Evolutionary conservation across 2,329 filamentous ascomycete genomes (phyloP).

Genomic region (Pleochaeta shiraiana): DNA sequence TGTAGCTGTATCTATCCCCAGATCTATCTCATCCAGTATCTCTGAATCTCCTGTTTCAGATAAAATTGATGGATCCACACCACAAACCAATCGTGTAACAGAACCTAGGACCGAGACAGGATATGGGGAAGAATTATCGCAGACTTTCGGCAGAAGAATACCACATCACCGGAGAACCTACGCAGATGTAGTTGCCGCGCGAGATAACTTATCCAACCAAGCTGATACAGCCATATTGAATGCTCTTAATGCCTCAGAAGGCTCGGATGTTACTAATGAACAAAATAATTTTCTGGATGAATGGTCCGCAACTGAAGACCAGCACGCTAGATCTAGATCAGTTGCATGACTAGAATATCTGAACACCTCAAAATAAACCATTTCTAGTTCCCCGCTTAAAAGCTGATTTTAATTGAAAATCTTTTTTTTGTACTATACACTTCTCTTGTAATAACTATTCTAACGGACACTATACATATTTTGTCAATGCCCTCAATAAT

Average conservation of each 20-base stretch:
- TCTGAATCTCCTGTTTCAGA: background rate
- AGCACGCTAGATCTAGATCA: no score
- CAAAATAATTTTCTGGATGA: background rate
- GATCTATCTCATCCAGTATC: background rate
- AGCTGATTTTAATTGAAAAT: no score
- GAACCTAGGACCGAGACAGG: background rate
- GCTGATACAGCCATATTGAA: background rate
- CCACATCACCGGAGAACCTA: background rate
- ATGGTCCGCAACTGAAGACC: no score
- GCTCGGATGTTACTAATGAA: background rate
- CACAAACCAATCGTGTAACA: background rate
- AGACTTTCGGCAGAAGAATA: background rate
- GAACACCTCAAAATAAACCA: no score
- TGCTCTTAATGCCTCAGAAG: background rate
- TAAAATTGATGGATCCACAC: background rate
- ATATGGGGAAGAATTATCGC: background rate
- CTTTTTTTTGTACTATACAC: no score
- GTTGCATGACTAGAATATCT: no score
- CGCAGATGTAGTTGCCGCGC: background rate
- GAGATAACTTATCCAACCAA: background rate
- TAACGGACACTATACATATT: no score
- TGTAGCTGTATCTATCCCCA: background rate
- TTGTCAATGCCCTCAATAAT: no score
- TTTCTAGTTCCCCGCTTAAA: no score
- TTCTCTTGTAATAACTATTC: no score